A percentile compares a stretch with the other conserved stretches of the same genome.
These are phyloP conservation scores for Eimeria acervulina DNA, from an alignment of 169 alveolate species.

Conservation along the genomic window DNA sequence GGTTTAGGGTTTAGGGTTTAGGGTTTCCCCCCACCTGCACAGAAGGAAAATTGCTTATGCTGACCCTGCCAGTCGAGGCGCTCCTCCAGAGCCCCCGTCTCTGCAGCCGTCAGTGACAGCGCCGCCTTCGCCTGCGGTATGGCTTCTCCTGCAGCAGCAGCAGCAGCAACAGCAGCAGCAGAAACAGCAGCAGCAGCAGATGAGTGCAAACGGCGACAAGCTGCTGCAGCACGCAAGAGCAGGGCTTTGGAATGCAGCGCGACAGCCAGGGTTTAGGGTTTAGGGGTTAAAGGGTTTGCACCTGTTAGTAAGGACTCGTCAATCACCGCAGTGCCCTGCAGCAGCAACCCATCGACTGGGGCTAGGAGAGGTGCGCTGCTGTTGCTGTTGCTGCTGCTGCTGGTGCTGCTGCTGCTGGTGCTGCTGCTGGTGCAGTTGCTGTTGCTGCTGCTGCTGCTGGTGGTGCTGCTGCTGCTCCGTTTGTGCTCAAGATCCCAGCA, in stretches of 20 bases:
- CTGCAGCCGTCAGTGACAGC: conserved; percentile 73
- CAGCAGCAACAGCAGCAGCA: not conserved
- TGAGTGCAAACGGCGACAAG: not conserved
- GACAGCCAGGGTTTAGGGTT: not conserved
- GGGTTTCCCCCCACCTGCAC: not conserved
- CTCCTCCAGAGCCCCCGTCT: conserved; percentile 61
- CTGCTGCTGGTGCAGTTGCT: not conserved
- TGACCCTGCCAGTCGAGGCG: conserved; percentile 51
- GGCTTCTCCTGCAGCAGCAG: conserved; percentile 86
- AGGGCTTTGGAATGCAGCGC: not conserved
- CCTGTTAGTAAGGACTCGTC: conserved; percentile 94
- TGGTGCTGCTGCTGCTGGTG: conserved; percentile 45
- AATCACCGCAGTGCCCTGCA: conserved; percentile 81
- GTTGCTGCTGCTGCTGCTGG: too few relatives aligned
- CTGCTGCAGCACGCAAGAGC: not conserved
- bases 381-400: not conserved
- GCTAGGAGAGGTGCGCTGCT: not conserved
- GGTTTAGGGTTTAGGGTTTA: not conserved
- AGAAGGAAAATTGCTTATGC: conserved; percentile 55
- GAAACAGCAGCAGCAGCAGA: not conserved
- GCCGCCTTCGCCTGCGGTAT: conserved; percentile 91
- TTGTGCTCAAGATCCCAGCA: conserved; percentile 40
- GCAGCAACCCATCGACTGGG: conserved; percentile 82
- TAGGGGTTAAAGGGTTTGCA: not conserved
- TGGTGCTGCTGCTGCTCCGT: too few relatives aligned